Base-by-base conservation (phyloP, 2,329 filamentous ascomycete species). In the Cladosporium sp. region DNA sequence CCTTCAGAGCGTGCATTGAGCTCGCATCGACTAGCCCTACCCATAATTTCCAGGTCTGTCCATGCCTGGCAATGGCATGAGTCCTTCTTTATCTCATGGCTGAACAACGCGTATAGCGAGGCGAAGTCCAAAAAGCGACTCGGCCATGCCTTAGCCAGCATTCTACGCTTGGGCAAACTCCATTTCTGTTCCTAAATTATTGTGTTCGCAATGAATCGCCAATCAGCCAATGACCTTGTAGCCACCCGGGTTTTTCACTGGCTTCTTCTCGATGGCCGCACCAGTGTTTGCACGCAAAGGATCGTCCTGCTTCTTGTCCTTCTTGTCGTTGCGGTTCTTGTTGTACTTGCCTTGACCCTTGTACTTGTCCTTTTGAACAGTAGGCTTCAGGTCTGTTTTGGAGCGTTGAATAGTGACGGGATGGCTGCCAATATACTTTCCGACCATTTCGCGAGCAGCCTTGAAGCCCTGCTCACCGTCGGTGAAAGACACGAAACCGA, bases 371-470 rank as follows among this genome's bases (percentile, higher is more conserved):
- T 78, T 78, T 68, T 87, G 85, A n/a, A 84, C 85, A 14, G 88
- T 84, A 5, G 92, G 87, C 76, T 91, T 92, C 78, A 99, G 92
- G 78, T 98, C 93, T 6, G 94, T 97, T 71, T 90, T 96, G 70
- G 91, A 92, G 77, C 95, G 91, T 78, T 91, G 89, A 71, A 98
- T 86, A 29, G 76, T 74, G 49, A 78, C 91, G 0, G 95, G 95
- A 78, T 98, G 95, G 77, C 93, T 97, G 73, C 96, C 94, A 76
- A 99, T 98, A 80, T 99, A 99, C 81, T 99, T 98, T 72, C 93
- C 93, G 74, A 97, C 91, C 95, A 98, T 98, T 81, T 98, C 94
- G 80, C 95, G 93, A 73, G 93, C 94, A 1, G 95, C 94, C 73
- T 92, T 88, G 83, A 99, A 98, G 78, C 96, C 98, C 75, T 97